These are phyloP conservation scores for Rostrohypoxylon terebratum DNA, from an alignment of 495 filamentous ascomycete genomes.

Conservation along the genomic window DNA sequence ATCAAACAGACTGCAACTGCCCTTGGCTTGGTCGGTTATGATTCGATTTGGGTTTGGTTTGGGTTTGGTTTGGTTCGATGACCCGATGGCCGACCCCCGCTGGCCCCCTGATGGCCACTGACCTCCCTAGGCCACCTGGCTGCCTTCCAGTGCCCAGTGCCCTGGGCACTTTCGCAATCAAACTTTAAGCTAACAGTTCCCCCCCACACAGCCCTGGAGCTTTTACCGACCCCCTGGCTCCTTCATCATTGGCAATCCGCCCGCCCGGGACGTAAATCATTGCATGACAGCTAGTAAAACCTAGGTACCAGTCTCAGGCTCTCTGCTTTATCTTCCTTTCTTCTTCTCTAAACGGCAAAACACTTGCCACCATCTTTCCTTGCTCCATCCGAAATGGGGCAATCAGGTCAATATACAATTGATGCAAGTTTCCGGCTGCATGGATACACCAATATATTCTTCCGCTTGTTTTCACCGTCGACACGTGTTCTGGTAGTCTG, in stretches of 20 bases:
- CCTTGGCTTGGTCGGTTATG: not conserved
- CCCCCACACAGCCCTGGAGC: constrained; percentile 38
- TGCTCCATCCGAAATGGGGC: not conserved
- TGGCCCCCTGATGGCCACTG: no score
- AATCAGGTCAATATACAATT: constrained; percentile 32
- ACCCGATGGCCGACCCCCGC: not conserved
- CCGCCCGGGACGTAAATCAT: constrained; percentile 42
- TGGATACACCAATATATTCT: constrained; percentile 26
- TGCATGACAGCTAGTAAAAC: constrained; percentile 1
- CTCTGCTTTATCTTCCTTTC: not conserved
- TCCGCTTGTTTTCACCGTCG: constrained; percentile 29
- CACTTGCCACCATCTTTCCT: not conserved
- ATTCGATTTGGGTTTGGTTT: constrained; percentile 19
- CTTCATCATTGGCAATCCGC: constrained; percentile 36
- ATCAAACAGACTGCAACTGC: constrained; percentile 1
- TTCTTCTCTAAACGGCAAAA: constrained; percentile 3
- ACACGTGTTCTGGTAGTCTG: constrained; percentile 35
- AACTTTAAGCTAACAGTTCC: constrained; percentile 19
- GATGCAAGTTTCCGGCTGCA: constrained; percentile 20
- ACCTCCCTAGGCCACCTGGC: no score
- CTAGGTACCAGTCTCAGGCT: constrained; percentile 4
- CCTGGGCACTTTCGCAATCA: not conserved
- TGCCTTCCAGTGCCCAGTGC: no score
- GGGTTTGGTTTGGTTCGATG: constrained; percentile 14
- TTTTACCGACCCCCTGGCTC: constrained; percentile 41